Evolutionary conservation across 2,329 filamentous ascomycete genomes (phyloP).

Genomic region (Penicillium sumatraense): DNA sequence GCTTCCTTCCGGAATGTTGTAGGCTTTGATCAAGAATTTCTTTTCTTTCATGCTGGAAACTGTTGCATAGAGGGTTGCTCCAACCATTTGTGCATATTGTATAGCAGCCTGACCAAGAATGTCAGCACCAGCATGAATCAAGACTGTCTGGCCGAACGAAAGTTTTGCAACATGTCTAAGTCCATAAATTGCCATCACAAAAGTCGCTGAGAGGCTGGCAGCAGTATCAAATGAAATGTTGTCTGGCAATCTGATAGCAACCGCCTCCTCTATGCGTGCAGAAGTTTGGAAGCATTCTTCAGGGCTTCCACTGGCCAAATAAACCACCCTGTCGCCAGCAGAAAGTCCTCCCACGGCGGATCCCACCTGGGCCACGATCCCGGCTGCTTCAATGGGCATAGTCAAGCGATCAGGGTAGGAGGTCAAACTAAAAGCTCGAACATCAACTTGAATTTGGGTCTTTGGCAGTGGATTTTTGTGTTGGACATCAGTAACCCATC

Average conservation of each 20-base stretch:
- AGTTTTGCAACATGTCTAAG: conserved; percentile 14
- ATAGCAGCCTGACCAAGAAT: conserved; percentile 29
- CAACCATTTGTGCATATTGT: conserved; percentile 23
- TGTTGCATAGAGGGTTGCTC: conserved; percentile 18
- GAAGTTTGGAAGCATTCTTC: conserved; percentile 13
- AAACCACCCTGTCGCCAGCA: conserved; percentile 19
- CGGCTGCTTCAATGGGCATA: conserved; percentile 17
- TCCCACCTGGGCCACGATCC: conserved; percentile 15
- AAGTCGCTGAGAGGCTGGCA: conserved; percentile 15
- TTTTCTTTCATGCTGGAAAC: conserved; percentile 17
- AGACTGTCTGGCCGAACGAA: conserved; percentile 7
- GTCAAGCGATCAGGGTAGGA: background rate
- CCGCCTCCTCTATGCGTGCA: conserved; percentile 1
- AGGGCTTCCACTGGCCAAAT: background rate
- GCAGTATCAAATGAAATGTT: conserved; percentile 12
- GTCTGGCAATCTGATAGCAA: conserved; percentile 10
- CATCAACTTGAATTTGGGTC: conserved; percentile 15
- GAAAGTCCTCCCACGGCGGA: conserved; percentile 2
- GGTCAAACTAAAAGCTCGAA: conserved; percentile 16
- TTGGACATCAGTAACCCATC: conserved; percentile 13
- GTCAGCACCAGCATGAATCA: conserved; percentile 25
- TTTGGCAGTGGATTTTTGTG: background rate
- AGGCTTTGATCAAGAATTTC: conserved; percentile 11
- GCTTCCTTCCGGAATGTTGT: conserved; percentile 11
- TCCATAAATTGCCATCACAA: conserved; percentile 15